Evolutionary conservation across 2,329 filamentous ascomycete species (phyloP), one percentile per base, ranked within the genome.

Genomic region (Westerdykella ornata): DNA sequence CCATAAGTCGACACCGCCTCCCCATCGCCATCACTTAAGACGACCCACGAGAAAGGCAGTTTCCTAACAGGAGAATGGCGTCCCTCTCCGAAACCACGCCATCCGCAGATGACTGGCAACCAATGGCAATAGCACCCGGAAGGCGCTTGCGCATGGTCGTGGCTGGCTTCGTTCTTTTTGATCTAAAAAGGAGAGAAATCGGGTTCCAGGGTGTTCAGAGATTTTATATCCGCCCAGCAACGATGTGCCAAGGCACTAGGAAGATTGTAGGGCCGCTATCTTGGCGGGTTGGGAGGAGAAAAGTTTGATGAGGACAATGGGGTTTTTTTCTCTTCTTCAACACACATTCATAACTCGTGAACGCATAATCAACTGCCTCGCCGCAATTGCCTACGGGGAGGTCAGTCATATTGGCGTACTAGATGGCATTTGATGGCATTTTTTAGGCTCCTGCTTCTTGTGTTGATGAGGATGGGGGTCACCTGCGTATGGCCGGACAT

Each of bases 1-100:
- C 80, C 77, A 73, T 82, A 76, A 65, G 76, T 82, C 78, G 80
- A 82, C 81, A 83, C 82, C 77, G 72, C 68, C 68, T 70, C 69
- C 77, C 73, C 79, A 80, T 82, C 77, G 80, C 78, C 78, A 75
- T 81, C 80, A 82, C 60, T 75, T 49, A 80, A 84, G 79, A 80
- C 70, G 76, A 82, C 78, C 69, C 78, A 76, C 78, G 79, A 74
- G 73, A 73, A 72, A 33, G 69, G 70, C 74, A 79, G 82, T 78
- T 84, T 84, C 80, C 81, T 84, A 82, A 28, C 57, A 66, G 68
- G 68, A 68, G 62, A 63, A 47, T 26, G 55, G 40, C 19, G n/a
- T 78, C 70, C 45, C 65, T 84, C 80, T 83, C 70, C 77, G 77
- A 77, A 79, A 70, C 78, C 76, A 73, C 72, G 69, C 72, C 72